Evolutionary conservation across 257 asterid genomes (phyloP).

Genomic region (Voacanga thouarsii): DNA sequence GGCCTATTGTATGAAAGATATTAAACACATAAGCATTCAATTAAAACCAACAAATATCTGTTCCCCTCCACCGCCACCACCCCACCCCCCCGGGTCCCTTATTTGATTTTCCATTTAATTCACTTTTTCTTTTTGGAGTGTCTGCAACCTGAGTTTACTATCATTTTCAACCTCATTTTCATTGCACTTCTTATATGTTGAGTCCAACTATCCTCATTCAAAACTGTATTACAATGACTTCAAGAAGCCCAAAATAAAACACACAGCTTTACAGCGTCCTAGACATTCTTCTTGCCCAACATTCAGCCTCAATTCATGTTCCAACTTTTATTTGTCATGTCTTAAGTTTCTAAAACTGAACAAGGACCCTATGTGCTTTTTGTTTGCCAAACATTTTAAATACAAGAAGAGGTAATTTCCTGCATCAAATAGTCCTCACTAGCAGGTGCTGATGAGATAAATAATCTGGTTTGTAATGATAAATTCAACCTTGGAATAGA

Average conservation of each 20-base stretch:
- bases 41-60: background rate
- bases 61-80: background rate
- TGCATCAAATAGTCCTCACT: background rate
- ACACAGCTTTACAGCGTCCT: background rate
- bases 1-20: background rate
- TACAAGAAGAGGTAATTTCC: background rate
- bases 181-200: background rate
- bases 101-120: background rate
- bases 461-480: background rate
- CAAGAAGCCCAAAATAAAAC: background rate
- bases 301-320: background rate
- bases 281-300: background rate
- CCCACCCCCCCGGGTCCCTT: too few species aligned
- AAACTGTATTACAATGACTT: background rate
- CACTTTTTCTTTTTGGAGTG: background rate
- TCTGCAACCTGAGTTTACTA: background rate
- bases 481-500: background rate
- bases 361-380: background rate
- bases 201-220: background rate
- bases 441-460: background rate
- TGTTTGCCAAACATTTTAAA: background rate
- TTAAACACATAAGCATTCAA: background rate
- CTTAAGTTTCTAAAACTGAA: background rate
- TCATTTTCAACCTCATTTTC: background rate
- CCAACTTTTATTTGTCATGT: background rate